A percentile compares a stretch with the other conserved stretches of the same genome.
These are phyloP conservation scores for Vitis riparia DNA, from an alignment of 164 flowering plant species.

Conservation along the genomic window DNA sequence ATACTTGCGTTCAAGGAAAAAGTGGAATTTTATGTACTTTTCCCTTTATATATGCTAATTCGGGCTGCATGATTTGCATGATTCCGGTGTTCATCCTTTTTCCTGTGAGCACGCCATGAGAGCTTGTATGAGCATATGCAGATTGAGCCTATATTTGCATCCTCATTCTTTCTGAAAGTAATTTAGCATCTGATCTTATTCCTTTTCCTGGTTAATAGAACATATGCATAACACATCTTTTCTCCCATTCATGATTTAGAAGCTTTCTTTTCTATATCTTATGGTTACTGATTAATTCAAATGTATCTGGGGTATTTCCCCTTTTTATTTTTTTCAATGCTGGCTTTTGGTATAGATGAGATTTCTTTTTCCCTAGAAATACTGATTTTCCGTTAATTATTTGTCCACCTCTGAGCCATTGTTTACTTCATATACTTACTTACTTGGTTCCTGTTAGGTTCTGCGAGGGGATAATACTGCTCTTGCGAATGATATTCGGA, in stretches of 20 bases:
- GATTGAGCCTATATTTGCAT: background rate
- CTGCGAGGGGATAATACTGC: constrained; percentile 87
- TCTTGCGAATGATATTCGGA: constrained; percentile 94
- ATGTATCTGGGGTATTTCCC: no score
- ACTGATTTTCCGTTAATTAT: background rate
- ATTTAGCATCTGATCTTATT: background rate
- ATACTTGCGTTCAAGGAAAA: no score
- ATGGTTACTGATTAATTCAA: no score
- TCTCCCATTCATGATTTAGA: no score
- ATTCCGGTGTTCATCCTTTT: background rate
- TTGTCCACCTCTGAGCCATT: background rate
- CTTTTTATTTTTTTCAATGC: no score
- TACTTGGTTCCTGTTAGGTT: constrained; percentile 49
- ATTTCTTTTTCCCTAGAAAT: no score
- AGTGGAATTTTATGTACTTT: no score
- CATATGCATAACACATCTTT: no score
- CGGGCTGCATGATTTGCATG: no score
- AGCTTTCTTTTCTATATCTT: no score
- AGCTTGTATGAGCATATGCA: background rate
- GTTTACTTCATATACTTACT: background rate
- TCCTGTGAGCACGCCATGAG: background rate
- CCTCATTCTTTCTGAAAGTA: background rate
- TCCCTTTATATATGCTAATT: no score
- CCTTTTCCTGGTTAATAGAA: background rate
- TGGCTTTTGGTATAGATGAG: no score